Percentiles rank a stretch among this genome's conserved stretches.
phyloP scores from a whole-genome alignment of 2,329 filamentous ascomycete genomes.

The Pestalotiopsis sp. region DNA sequence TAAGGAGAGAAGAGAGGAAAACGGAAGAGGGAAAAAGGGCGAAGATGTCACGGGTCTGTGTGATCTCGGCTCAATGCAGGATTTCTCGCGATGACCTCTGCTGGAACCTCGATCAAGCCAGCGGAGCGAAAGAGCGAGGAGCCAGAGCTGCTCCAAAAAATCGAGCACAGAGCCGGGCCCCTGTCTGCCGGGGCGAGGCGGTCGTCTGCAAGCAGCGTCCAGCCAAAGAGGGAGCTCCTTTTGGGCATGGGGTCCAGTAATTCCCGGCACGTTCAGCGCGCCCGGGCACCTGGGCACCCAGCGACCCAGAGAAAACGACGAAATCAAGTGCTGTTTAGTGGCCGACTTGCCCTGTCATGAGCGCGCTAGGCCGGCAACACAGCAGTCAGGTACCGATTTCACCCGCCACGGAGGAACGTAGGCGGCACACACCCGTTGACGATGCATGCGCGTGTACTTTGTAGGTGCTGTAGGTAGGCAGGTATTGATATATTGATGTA shows the following conservation, averaged over 20 bases:
- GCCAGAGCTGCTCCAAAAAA: not conserved
- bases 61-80: conserved; percentile 7
- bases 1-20: not conserved
- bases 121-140: not conserved
- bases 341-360: not conserved
- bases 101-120: not conserved
- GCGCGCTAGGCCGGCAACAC: conserved; percentile 5
- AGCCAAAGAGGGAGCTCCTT: not conserved
- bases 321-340: not conserved
- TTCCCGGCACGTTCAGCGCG: not conserved
- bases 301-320: not conserved
- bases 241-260: not conserved
- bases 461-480: too few relatives aligned
- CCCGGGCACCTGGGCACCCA: not conserved
- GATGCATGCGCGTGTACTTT: too few relatives aligned
- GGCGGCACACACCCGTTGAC: not conserved
- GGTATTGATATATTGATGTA: too few relatives aligned
- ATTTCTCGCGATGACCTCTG: conserved; percentile 9
- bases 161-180: not conserved
- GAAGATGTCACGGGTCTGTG: conserved; percentile 1
- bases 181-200: not conserved
- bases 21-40: not conserved
- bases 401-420: not conserved
- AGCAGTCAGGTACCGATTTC: not conserved
- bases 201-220: not conserved